Evolutionary conservation across 2,329 filamentous ascomycete species (phyloP).

Genomic region (Calonectria montana): DNA sequence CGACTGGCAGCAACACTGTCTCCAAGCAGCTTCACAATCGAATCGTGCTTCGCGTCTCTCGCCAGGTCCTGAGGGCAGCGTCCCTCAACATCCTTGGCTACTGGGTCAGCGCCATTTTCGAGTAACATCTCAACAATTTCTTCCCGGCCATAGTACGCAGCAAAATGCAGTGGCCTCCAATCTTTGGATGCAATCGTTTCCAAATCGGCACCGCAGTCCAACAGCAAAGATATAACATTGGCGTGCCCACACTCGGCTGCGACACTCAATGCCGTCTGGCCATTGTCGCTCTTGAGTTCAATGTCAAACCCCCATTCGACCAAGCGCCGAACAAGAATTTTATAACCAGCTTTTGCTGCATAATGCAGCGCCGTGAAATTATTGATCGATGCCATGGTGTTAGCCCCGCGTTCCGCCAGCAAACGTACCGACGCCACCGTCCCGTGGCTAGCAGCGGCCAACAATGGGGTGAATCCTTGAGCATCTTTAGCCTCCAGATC

Average conservation of each 20-base stretch:
- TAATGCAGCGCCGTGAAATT: neutral
- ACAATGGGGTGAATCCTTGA: neutral
- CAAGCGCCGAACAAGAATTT: neutral
- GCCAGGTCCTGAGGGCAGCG: neutral
- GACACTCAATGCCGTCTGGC: neutral
- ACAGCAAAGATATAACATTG: neutral
- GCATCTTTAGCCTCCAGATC: neutral
- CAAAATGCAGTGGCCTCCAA: neutral
- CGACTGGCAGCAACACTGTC: neutral
- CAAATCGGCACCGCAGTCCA: conserved; percentile 1
- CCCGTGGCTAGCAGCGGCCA: conserved; percentile 3
- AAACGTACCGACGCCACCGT: neutral
- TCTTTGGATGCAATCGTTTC: neutral
- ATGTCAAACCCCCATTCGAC: neutral
- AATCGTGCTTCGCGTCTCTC: neutral
- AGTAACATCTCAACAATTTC: neutral
- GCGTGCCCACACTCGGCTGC: neutral
- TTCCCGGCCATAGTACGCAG: neutral
- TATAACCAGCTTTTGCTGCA: neutral
- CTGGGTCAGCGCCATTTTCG: conserved; percentile 6
- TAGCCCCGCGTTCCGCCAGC: conserved; percentile 3
- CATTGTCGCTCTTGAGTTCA: neutral
- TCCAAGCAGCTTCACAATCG: neutral
- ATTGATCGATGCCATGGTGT: neutral
- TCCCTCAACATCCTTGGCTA: neutral